Conservation (phyloP, 345 rosid species). For the Melaleuca quinquenervia region DNA sequence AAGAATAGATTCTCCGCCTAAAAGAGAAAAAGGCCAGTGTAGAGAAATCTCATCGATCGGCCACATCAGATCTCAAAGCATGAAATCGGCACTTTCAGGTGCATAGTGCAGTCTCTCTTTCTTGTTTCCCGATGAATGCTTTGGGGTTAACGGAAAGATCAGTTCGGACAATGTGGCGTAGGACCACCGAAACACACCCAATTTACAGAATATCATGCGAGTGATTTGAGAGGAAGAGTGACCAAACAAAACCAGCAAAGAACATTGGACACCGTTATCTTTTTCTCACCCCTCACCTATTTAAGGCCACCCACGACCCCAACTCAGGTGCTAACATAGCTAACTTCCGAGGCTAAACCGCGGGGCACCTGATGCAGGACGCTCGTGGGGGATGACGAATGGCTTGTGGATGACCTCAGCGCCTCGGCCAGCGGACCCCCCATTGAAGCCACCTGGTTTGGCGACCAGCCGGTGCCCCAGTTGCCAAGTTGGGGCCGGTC, state of each 20-base stretch:
- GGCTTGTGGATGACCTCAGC: conserved; percentile 45
- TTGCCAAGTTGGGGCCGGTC: conserved; percentile 43
- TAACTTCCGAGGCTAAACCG: conserved; percentile 25
- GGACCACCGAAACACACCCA: background rate
- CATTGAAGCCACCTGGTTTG: conserved; percentile 45
- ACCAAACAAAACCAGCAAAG: background rate
- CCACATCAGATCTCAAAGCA: background rate
- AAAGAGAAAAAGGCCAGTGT: background rate
- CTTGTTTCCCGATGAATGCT: background rate
- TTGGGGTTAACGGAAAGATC: background rate
- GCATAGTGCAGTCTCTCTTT: background rate
- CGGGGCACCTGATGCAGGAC: conserved; percentile 61
- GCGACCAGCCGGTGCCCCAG: conserved; percentile 41
- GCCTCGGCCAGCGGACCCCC: conserved; percentile 94
- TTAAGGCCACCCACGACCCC: background rate
- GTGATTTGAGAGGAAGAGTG: background rate
- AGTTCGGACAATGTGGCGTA: background rate
- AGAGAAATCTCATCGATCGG: background rate
- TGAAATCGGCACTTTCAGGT: background rate
- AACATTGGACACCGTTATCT: background rate
- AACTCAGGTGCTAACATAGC: background rate
- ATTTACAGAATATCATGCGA: background rate
- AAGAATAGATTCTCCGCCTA: background rate
- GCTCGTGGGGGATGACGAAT: conserved; percentile 55
- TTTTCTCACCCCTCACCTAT: background rate